A percentile compares a stretch with the other conserved stretches of the same genome.
These are phyloP conservation scores for Phytophthora tubulina DNA, from an alignment of 352 stramenopile species.

Conservation along the genomic window DNA sequence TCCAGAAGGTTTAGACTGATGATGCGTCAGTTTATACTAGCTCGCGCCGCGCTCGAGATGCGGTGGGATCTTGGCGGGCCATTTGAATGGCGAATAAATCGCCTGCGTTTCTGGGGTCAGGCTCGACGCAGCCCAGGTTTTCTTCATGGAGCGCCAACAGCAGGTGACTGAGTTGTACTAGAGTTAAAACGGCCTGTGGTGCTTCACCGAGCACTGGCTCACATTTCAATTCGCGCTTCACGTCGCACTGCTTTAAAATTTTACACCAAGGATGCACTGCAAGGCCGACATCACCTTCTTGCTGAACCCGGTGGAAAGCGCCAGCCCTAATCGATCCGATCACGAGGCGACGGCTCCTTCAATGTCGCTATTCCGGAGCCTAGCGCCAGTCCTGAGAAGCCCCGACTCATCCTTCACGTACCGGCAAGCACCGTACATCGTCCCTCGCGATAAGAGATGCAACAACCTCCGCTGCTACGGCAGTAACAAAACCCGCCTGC, in stretches of 20 bases:
- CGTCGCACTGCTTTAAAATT: constrained; percentile 2
- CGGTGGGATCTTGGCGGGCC: constrained; percentile 15
- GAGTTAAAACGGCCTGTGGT: constrained; percentile 8
- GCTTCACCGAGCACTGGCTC: background rate
- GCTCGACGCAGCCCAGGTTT: constrained; percentile 15
- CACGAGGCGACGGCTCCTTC: constrained; percentile 6
- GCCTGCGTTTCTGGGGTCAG: constrained; percentile 8
- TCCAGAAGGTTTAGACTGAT: constrained; percentile 17
- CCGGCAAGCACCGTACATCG: constrained; percentile 36
- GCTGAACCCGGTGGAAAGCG: constrained; percentile 34
- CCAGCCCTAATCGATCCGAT: constrained; percentile 12
- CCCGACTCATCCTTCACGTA: constrained; percentile 25
- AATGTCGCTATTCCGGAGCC: constrained; percentile 35
- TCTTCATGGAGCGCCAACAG: constrained; percentile 21
- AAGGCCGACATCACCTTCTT: constrained; percentile 52
- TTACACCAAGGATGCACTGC: constrained; percentile 32
- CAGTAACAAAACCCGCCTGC: constrained; percentile 8
- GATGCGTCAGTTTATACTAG: constrained; percentile 26
- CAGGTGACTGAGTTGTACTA: background rate
- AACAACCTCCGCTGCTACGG: constrained; percentile 14
- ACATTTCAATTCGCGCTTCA: constrained; percentile 25
- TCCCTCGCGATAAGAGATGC: constrained; percentile 34
- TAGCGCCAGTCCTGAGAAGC: constrained; percentile 33
- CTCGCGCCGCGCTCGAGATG: constrained; percentile 6
- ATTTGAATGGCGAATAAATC: constrained; percentile 20